Evolutionary conservation across 1,139 yeast genomes (phyloP).

Genomic region (Citeromyces hawaiiensis): DNA sequence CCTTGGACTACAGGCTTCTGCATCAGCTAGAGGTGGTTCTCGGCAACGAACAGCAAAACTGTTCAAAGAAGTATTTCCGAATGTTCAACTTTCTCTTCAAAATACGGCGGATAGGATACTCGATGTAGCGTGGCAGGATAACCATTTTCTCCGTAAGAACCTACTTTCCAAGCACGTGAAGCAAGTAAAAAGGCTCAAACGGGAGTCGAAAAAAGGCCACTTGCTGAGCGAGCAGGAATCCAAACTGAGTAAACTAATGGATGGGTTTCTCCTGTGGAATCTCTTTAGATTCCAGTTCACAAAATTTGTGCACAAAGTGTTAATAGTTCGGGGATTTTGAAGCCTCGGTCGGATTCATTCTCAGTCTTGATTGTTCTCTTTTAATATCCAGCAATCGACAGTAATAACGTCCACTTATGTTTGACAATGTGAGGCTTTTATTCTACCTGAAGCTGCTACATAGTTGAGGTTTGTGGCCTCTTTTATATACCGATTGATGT

Average conservation of each 20-base stretch:
- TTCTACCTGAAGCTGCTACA: too few species aligned
- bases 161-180: slow-evolving; percentile 12
- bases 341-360: too few species aligned
- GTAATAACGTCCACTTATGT: too few species aligned
- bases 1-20: slow-evolving; percentile 67
- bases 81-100: slow-evolving; percentile 83
- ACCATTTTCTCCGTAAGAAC: slow-evolving; percentile 19
- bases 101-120: slow-evolving; percentile 49
- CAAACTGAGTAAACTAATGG: slow-evolving; percentile 21
- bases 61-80: slow-evolving; percentile 54
- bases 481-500: too few species aligned
- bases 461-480: too few species aligned
- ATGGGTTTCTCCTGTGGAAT: slow-evolving; percentile 27
- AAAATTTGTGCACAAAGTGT: slow-evolving; percentile 23
- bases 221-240: slow-evolving; percentile 15
- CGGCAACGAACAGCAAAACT: slow-evolving; percentile 22
- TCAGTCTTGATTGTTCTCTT: too few species aligned
- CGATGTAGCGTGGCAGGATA: slow-evolving; percentile 29
- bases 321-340: too few species aligned
- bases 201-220: slow-evolving; percentile 5
- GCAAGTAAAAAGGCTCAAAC: slow-evolving; percentile 11
- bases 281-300: slow-evolving; percentile 32
- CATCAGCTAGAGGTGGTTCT: slow-evolving; percentile 35
- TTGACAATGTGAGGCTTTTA: too few species aligned
- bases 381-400: too few species aligned